phyloP scores from a whole-genome alignment of 2,329 filamentous ascomycete genomes.

The Plectosphaerella sp. region DNA sequence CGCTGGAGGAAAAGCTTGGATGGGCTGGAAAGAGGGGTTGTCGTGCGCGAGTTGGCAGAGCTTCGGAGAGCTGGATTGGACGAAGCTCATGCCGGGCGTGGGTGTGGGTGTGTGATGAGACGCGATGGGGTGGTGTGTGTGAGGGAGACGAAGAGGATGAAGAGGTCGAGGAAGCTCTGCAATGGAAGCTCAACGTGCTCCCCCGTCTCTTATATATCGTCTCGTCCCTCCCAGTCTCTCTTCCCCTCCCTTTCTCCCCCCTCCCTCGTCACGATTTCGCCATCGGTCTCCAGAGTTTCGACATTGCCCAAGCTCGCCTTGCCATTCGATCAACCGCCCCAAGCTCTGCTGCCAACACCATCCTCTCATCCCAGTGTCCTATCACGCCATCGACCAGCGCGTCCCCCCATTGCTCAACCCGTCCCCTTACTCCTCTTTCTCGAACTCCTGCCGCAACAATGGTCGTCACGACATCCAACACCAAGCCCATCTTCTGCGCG shows the following conservation, averaged over 20 bases:
- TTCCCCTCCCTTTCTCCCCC: not conserved
- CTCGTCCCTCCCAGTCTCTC: not conserved
- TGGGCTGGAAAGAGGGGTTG: not conserved
- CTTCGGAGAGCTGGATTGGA: slow-evolving; percentile 5
- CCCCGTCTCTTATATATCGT: not conserved
- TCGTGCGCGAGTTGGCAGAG: slow-evolving; percentile 1
- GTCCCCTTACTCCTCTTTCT: not conserved
- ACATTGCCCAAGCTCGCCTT: not conserved
- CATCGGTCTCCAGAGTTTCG: not conserved
- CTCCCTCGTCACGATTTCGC: slow-evolving; percentile 1
- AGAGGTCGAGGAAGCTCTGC: not conserved
- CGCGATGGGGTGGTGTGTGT: not conserved
- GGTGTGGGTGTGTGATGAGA: not conserved
- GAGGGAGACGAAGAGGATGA: not conserved
- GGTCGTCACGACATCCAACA: slow-evolving; percentile 27
- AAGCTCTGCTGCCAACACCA: not conserved
- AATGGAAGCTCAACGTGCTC: not conserved
- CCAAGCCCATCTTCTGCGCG: slow-evolving; percentile 75
- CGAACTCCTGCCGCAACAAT: slow-evolving; percentile 43
- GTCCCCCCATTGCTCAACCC: not conserved
- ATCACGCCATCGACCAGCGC: not conserved
- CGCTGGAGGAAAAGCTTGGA: not conserved
- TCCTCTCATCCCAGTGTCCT: not conserved
- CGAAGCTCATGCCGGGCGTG: not conserved
- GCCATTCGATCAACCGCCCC: not conserved